phyloP scores from a whole-genome alignment of 2,329 filamentous ascomycete genomes.

The Claviceps monticola region DNA sequence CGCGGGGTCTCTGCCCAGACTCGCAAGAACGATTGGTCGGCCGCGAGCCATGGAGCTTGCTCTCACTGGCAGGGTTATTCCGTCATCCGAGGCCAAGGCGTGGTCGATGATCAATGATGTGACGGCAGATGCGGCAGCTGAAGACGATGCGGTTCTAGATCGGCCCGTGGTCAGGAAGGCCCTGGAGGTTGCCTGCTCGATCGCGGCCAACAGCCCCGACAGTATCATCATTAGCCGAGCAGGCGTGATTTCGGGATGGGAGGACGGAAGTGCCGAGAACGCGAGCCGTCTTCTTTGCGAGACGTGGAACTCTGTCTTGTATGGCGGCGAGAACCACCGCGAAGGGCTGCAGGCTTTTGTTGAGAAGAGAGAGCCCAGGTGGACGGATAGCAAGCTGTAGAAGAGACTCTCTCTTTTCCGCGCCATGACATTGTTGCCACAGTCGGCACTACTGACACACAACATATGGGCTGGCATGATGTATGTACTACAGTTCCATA shows the following conservation, averaged over 20 bases:
- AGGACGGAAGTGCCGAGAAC: slow-evolving; percentile 49
- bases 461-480: too few species aligned
- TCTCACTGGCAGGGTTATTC: slow-evolving; percentile 46
- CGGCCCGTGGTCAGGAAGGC: slow-evolving; percentile 39
- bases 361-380: slow-evolving; percentile 57
- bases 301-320: slow-evolving; percentile 44
- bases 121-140: slow-evolving; percentile 25
- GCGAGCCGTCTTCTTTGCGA: slow-evolving; percentile 42
- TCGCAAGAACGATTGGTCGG: slow-evolving; percentile 50
- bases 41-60: slow-evolving; percentile 61
- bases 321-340: slow-evolving; percentile 56
- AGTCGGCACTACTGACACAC: too few species aligned
- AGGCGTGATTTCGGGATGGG: slow-evolving; percentile 61
- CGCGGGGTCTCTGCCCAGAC: slow-evolving; percentile 55
- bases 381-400: slow-evolving; percentile 50
- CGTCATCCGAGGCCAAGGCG: slow-evolving; percentile 41
- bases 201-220: slow-evolving; percentile 60
- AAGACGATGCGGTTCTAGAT: slow-evolving; percentile 4
- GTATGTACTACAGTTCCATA: too few species aligned
- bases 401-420: background rate
- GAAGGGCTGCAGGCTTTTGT: slow-evolving; percentile 66
- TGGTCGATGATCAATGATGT: slow-evolving; percentile 63
- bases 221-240: slow-evolving; percentile 60
- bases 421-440: too few species aligned
- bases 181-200: slow-evolving; percentile 43